A percentile compares a stretch with the other conserved stretches of the same genome.
Evolutionary conservation across 2,329 filamentous ascomycete genomes (phyloP).

Genomic region (Penicillium sp.): DNA sequence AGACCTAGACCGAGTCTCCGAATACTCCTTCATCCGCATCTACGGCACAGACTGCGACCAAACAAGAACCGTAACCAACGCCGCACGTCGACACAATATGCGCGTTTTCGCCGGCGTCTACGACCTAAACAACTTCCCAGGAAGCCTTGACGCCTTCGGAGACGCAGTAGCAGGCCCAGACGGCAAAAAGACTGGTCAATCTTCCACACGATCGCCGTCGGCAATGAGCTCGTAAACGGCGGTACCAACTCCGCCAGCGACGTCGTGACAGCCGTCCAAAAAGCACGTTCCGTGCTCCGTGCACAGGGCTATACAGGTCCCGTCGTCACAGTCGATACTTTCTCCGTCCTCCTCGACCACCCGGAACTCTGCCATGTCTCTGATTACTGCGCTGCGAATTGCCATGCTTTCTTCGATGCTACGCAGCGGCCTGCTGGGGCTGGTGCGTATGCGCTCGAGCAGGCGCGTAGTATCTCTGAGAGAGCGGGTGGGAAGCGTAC

Average conservation of each 20-base stretch:
- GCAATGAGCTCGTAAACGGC: slow-evolving; percentile 77
- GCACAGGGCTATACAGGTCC: slow-evolving; percentile 67
- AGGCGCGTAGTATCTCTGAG: slow-evolving; percentile 50
- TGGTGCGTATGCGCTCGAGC: slow-evolving; percentile 65
- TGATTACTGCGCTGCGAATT: slow-evolving; percentile 79
- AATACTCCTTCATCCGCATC: slow-evolving; percentile 67
- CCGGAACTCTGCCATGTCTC: slow-evolving; percentile 69
- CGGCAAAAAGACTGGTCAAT: slow-evolving; percentile 59
- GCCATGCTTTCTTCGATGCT: slow-evolving; percentile 79
- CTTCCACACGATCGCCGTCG: slow-evolving; percentile 71
- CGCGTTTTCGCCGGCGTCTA: slow-evolving; percentile 76
- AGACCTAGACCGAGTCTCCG: slow-evolving; percentile 62
- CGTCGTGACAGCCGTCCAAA: slow-evolving; percentile 59
- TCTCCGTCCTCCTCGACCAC: slow-evolving; percentile 64
- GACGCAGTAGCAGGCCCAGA: slow-evolving; percentile 51
- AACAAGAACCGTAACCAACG: slow-evolving; percentile 60
- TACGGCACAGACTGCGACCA: slow-evolving; percentile 82
- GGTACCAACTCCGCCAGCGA: slow-evolving; percentile 52
- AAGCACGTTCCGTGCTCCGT: slow-evolving; percentile 59
- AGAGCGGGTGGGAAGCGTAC: slow-evolving; percentile 59
- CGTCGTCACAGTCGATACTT: slow-evolving; percentile 79
- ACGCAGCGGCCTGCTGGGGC: slow-evolving; percentile 60
- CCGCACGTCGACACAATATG: slow-evolving; percentile 63
- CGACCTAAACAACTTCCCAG: slow-evolving; percentile 57
- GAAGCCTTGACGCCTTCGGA: slow-evolving; percentile 63